Percentiles rank a stretch among this genome's conserved stretches.
phyloP scores from a whole-genome alignment of 305 asterid species.

The Rubia peregrina region DNA sequence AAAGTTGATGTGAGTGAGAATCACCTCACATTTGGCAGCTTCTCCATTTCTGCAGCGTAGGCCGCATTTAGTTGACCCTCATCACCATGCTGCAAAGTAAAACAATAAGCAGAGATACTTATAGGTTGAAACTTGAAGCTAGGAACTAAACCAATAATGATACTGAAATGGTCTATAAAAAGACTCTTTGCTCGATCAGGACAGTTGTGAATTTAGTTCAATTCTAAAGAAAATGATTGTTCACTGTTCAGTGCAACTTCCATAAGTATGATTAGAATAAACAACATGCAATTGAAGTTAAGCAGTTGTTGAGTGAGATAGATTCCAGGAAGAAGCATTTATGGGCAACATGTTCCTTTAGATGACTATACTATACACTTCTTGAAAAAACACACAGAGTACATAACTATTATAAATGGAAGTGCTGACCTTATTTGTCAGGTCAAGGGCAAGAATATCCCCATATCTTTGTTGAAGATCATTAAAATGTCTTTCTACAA shows the following conservation, averaged over 20 bases:
- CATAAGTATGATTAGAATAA: neutral
- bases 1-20: constrained; percentile 8
- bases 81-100: constrained; percentile 38
- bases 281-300: neutral
- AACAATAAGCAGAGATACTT: constrained; percentile 3
- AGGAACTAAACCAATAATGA: neutral
- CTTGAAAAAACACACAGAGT: constrained; percentile 3
- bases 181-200: neutral
- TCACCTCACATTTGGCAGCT: constrained; percentile 43
- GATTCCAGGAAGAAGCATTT: neutral
- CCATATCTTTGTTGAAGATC: constrained; percentile 89
- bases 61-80: constrained; percentile 41
- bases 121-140: neutral
- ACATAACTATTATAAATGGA: constrained; percentile 9
- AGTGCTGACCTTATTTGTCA: constrained; percentile 71
- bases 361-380: neutral
- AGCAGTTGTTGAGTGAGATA: neutral
- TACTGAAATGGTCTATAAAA: neutral
- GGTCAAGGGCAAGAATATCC: constrained; percentile 75
- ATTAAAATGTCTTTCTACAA: constrained; percentile 84
- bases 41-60: constrained; percentile 38
- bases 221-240: neutral
- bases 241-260: neutral
- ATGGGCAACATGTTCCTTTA: neutral
- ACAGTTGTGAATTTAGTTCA: neutral